These are phyloP conservation scores for Fusarium coicis DNA, from an alignment of 2,329 filamentous ascomycete genomes.

Conservation along the genomic window DNA sequence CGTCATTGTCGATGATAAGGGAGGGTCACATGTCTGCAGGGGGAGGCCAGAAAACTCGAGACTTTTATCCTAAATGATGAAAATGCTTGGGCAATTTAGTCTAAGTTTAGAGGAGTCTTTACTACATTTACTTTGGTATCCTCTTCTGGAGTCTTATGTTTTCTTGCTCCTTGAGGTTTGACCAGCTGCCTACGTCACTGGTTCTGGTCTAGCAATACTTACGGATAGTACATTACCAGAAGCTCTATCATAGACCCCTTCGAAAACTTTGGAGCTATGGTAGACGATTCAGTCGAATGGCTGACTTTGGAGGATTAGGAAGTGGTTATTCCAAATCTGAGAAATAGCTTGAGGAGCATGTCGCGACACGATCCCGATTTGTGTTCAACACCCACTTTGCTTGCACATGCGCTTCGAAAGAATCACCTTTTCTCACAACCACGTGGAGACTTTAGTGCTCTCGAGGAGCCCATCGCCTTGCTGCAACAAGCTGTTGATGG, in stretches of 20 bases:
- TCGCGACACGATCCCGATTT: rapidly evolving
- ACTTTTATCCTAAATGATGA: too few relatives aligned
- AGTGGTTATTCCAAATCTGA: neutral
- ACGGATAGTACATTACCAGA: neutral
- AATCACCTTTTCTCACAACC: neutral
- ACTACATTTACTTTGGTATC: too few relatives aligned
- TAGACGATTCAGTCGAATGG: neutral
- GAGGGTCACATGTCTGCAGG: neutral
- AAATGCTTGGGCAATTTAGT: too few relatives aligned
- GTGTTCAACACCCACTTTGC: neutral
- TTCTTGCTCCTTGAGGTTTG: too few relatives aligned
- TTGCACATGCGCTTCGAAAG: neutral
- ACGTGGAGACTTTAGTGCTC: too few relatives aligned
- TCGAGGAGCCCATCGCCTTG: neutral
- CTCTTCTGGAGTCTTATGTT: too few relatives aligned
- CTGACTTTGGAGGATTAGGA: neutral
- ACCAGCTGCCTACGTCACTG: rapidly evolving
- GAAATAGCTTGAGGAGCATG: neutral
- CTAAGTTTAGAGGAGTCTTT: too few relatives aligned
- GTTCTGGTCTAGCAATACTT: rapidly evolving
- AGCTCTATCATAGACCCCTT: too few relatives aligned
- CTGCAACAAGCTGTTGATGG: neutral
- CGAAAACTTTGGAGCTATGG: neutral
- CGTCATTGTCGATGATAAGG: rapidly evolving
- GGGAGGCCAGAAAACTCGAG: too few relatives aligned